These are phyloP conservation scores for Biscogniauxia sp. DNA, from an alignment of 2,329 filamentous ascomycete species.

Conservation along the genomic window DNA sequence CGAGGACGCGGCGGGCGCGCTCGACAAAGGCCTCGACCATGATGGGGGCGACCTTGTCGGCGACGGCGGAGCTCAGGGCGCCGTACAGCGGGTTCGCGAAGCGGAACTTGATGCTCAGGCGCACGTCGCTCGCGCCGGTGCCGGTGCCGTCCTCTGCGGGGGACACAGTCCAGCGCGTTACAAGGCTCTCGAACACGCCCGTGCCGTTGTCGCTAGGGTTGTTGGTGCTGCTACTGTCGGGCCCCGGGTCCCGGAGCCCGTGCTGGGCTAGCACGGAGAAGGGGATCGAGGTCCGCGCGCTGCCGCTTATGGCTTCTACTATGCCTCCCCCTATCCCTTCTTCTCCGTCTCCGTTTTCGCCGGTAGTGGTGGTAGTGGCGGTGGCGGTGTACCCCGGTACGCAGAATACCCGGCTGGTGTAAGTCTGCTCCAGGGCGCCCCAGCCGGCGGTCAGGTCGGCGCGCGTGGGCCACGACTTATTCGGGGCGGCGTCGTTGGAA, in stretches of 20 bases:
- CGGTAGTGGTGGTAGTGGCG: background rate
- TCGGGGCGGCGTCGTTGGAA: no score
- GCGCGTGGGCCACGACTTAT: conserved; percentile 59
- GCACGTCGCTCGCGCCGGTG: conserved; percentile 60
- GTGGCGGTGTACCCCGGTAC: conserved; percentile 49
- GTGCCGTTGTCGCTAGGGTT: background rate
- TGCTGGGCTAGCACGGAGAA: conserved; percentile 30
- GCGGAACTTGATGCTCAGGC: conserved; percentile 73
- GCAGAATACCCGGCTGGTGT: conserved; percentile 78
- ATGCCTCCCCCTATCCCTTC: conserved; percentile 39
- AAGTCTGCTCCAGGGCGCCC: conserved; percentile 78
- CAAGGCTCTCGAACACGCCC: conserved; percentile 63
- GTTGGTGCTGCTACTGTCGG: background rate
- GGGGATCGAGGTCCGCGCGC: conserved; percentile 44
- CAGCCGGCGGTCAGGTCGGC: conserved; percentile 84
- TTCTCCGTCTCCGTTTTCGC: no score
- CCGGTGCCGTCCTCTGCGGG: conserved; percentile 33
- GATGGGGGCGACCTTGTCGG: conserved; percentile 76
- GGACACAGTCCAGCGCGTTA: conserved; percentile 67
- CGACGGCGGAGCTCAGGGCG: conserved; percentile 75
- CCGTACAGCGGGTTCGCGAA: conserved; percentile 90
- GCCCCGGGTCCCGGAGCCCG: conserved; percentile 24
- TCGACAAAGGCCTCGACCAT: conserved; percentile 96
- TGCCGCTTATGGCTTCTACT: conserved; percentile 75
- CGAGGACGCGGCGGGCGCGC: conserved; percentile 62